A percentile compares a stretch with the other conserved stretches of the same genome.
Conservation (phyloP, 2,329 filamentous ascomycete genomes). For the Pseudopyrenochaeta lycopersici region DNA sequence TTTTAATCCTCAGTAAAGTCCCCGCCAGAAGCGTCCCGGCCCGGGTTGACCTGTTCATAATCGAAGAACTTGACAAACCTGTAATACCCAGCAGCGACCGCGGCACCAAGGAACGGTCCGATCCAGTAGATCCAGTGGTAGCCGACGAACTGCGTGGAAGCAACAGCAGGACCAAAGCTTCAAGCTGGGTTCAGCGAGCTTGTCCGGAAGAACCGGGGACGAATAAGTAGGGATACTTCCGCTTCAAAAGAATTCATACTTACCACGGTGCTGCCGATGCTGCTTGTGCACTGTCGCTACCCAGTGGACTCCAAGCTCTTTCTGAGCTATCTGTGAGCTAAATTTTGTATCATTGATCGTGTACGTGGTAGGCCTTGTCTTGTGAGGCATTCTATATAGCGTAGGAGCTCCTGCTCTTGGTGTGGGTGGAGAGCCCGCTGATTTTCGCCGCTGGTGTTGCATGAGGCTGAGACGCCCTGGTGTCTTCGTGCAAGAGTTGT, state of each 20-base stretch:
- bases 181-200: slow-evolving; percentile 55
- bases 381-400: not conserved
- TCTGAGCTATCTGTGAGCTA: not conserved
- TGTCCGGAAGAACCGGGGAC: too few relatives aligned
- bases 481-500: slow-evolving; percentile 7
- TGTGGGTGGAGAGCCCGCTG: not conserved
- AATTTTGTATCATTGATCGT: not conserved
- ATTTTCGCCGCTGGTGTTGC: not conserved
- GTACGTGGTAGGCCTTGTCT: not conserved
- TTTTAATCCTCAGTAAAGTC: not conserved
- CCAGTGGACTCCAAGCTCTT: not conserved
- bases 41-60: slow-evolving; percentile 39
- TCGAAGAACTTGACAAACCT: slow-evolving; percentile 51
- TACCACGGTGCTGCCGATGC: too few relatives aligned
- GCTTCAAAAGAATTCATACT: too few relatives aligned
- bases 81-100: slow-evolving; percentile 59
- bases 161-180: slow-evolving; percentile 54
- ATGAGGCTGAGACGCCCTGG: not conserved
- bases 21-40: slow-evolving; percentile 28
- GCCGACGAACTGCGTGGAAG: slow-evolving; percentile 40
- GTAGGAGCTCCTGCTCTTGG: not conserved
- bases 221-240: too few relatives aligned
- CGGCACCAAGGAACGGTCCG: slow-evolving; percentile 50
- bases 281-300: too few relatives aligned
- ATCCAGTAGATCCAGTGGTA: slow-evolving; percentile 55